Percentiles rank a stretch among this genome's conserved stretches.
phyloP scores from a whole-genome alignment of 371 early-diverging fungal genomes.

The Cladochytrium tenue region DNA sequence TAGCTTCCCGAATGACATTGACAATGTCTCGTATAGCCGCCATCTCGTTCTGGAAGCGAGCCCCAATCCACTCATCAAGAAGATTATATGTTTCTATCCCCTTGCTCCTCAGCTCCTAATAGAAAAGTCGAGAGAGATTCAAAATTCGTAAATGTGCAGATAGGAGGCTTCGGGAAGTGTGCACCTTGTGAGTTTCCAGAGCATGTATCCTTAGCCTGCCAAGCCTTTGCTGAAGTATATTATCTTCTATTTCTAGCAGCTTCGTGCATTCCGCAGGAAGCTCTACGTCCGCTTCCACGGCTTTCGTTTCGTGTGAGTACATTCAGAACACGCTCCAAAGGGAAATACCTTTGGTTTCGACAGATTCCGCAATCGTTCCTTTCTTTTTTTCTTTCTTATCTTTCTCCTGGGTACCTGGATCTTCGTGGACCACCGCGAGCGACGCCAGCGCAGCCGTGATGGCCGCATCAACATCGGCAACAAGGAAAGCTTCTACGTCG shows the following conservation, averaged over 20 bases:
- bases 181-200: slow-evolving; percentile 40
- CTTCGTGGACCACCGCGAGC: slow-evolving; percentile 25
- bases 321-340: no score
- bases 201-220: slow-evolving; percentile 43
- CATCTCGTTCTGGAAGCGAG: slow-evolving; percentile 52
- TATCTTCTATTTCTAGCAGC: slow-evolving; percentile 44
- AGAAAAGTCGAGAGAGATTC: not conserved
- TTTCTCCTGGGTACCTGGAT: slow-evolving; percentile 29
- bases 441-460: slow-evolving; percentile 27
- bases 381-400: slow-evolving; percentile 43
- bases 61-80: slow-evolving; percentile 52
- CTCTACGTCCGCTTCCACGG: slow-evolving; percentile 34
- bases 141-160: not conserved
- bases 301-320: not conserved
- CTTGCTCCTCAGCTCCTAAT: slow-evolving; percentile 46
- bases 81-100: slow-evolving; percentile 46
- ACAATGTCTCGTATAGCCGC: slow-evolving; percentile 51
- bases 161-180: not conserved
- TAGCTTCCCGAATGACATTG: slow-evolving; percentile 50
- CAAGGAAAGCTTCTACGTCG: slow-evolving; percentile 7
- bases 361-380: slow-evolving; percentile 17
- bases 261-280: slow-evolving; percentile 36
- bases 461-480: slow-evolving; percentile 40
- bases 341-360: slow-evolving; percentile 29
- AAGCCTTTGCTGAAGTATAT: slow-evolving; percentile 31